Conservation (phyloP, 208 protist genomes). For the Herpetomonas tarakana region DNA sequence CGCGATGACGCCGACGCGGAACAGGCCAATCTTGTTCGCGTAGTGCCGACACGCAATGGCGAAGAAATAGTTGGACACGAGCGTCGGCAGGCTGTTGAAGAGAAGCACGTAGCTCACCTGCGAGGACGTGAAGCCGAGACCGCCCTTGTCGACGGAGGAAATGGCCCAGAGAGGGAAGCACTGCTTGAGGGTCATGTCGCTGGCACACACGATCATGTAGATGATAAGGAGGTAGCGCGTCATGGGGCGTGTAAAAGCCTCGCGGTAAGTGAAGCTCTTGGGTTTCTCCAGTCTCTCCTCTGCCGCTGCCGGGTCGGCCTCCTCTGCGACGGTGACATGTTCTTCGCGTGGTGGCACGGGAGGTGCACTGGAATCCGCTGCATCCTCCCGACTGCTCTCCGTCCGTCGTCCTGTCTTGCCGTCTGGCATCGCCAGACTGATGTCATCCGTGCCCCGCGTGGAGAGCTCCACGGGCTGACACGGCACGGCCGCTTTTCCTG, state of each 20-base stretch:
- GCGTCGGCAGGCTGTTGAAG: slow-evolving; percentile 34
- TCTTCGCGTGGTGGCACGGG: no score
- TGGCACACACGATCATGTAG: slow-evolving; percentile 38
- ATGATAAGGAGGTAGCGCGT: slow-evolving; percentile 35
- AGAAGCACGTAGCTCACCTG: slow-evolving; percentile 30
- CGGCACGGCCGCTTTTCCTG: background rate
- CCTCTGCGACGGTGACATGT: no score
- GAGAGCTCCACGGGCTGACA: no score
- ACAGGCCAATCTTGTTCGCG: slow-evolving; percentile 30
- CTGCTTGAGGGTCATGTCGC: slow-evolving; percentile 27
- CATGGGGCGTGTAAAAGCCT: slow-evolving; percentile 25
- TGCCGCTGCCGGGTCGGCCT: background rate
- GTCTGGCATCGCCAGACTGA: background rate
- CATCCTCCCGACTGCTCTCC: no score
- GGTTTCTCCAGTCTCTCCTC: background rate
- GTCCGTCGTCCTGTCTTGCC: no score
- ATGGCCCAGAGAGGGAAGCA: slow-evolving; percentile 45
- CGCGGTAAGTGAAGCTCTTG: slow-evolving; percentile 33
- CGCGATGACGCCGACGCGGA: slow-evolving; percentile 21
- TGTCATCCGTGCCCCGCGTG: background rate
- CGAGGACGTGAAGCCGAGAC: slow-evolving; percentile 23
- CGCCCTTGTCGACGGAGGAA: slow-evolving; percentile 15
- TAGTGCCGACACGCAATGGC: slow-evolving; percentile 15
- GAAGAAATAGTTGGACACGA: slow-evolving; percentile 37
- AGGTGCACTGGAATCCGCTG: no score